Percentiles rank a stretch among this genome's conserved stretches.
These are phyloP conservation scores for Candida pseudoviswanathii DNA, from an alignment of 1,139 yeast species.

Conservation along the genomic window DNA sequence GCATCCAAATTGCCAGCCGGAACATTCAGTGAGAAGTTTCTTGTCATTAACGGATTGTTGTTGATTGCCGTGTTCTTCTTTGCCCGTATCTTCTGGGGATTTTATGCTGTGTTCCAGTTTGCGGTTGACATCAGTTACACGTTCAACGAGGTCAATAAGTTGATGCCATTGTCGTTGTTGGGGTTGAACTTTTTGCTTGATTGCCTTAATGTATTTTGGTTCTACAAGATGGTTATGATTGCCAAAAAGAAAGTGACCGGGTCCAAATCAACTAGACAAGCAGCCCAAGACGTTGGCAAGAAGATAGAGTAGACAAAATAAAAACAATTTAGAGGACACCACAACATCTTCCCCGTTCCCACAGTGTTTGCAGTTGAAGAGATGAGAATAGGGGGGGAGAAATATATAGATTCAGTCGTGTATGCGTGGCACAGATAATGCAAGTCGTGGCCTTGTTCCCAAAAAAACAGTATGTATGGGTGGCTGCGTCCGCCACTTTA, in stretches of 20 bases:
- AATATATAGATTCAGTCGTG: background rate
- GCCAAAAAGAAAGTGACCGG: conserved; percentile 54
- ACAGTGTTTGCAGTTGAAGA: no score
- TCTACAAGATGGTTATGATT: conserved; percentile 77
- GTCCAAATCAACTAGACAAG: conserved; percentile 23
- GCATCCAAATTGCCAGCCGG: conserved; percentile 72
- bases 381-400: background rate
- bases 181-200: conserved; percentile 67
- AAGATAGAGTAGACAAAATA: conserved; percentile 20
- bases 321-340: background rate
- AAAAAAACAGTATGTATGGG: no score
- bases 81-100: conserved; percentile 86
- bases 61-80: conserved; percentile 72
- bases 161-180: conserved; percentile 48
- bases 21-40: conserved; percentile 50
- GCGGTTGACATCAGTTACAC: conserved; percentile 55
- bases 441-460: background rate
- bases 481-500: background rate
- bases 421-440: background rate
- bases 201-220: conserved; percentile 73
- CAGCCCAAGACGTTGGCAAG: conserved; percentile 24
- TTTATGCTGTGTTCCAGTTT: conserved; percentile 62
- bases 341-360: background rate
- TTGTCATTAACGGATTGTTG: conserved; percentile 67
- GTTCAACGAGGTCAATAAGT: conserved; percentile 26